A percentile compares a stretch with the other conserved stretches of the same genome.
These are phyloP conservation scores for Malus hybrid DNA, from an alignment of 331 rosid species.

Conservation along the genomic window DNA sequence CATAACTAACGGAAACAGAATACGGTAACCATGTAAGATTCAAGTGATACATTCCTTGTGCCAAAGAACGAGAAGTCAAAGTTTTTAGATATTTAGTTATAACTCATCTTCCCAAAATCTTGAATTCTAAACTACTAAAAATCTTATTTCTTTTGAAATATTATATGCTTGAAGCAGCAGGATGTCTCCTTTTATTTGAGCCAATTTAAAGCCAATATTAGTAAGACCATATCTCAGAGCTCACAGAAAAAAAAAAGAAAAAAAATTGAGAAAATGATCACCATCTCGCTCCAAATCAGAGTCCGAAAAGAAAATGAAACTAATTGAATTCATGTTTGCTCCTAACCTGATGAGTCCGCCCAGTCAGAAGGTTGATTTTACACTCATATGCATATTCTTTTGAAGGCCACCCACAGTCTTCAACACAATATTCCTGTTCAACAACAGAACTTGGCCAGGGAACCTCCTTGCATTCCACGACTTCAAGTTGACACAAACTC, in stretches of 20 bases:
- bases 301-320: background rate
- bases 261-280: background rate
- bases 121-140: background rate
- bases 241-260: background rate
- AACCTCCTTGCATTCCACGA: constrained; percentile 71
- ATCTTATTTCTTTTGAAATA: background rate
- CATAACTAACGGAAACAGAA: background rate
- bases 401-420: constrained; percentile 73
- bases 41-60: background rate
- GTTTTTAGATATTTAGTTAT: background rate
- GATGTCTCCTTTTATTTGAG: background rate
- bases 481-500: constrained; percentile 79
- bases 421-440: constrained; percentile 48
- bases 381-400: constrained; percentile 75
- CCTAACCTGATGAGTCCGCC: constrained; percentile 87
- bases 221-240: background rate
- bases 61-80: constrained; percentile 9
- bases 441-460: constrained; percentile 57
- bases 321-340: background rate
- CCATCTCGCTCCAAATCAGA: background rate
- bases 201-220: background rate
- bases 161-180: background rate
- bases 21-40: background rate
- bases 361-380: constrained; percentile 87
- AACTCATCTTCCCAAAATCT: background rate